Percentiles rank a stretch among this genome's conserved stretches.
Evolutionary conservation across 768 basidiomycete species (phyloP).

Genomic region (Cubamyces sp.): DNA sequence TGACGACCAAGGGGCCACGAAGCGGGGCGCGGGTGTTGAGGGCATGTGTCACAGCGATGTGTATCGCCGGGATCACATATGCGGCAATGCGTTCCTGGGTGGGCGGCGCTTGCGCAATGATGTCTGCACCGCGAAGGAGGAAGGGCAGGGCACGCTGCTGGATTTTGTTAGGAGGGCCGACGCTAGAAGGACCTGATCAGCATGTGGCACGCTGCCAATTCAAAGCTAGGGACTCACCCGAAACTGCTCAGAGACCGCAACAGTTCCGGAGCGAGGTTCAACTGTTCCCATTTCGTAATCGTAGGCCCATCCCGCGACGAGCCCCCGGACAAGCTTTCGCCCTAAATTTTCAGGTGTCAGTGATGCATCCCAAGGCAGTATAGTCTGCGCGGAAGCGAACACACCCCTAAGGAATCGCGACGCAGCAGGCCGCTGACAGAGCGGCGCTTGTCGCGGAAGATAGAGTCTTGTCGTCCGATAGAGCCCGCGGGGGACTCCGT

Average conservation of each 20-base stretch:
- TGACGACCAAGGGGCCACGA: constrained; percentile 85
- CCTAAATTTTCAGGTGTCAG: constrained; percentile 37
- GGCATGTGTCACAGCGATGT: constrained; percentile 69
- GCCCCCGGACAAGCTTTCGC: constrained; percentile 54
- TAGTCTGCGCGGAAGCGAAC: constrained; percentile 34
- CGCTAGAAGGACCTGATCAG: constrained; percentile 47
- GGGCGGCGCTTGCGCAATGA: constrained; percentile 98
- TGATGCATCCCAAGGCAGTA: constrained; percentile 1
- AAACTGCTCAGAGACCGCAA: constrained; percentile 90
- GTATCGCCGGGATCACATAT: constrained; percentile 91
- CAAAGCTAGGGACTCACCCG: constrained; percentile 61
- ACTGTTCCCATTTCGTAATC: constrained; percentile 95
- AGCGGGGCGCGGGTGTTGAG: constrained; percentile 57
- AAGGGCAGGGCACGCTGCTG: constrained; percentile 97
- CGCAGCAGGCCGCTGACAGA: constrained; percentile 71
- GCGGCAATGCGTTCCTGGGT: constrained; percentile 98
- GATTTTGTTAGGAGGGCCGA: constrained; percentile 98
- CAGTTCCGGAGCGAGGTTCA: constrained; percentile 83
- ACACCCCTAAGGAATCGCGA: constrained; percentile 75
- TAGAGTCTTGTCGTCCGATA: constrained; percentile 44
- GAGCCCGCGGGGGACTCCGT: constrained; percentile 40
- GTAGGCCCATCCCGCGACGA: constrained; percentile 73
- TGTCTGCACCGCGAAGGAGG: constrained; percentile 90
- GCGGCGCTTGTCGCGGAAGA: constrained; percentile 71
- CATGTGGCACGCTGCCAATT: constrained; percentile 7